A percentile compares a stretch with the other conserved stretches of the same genome.
phyloP scores from a whole-genome alignment of 1,139 yeast species.

The Pichia sp. region DNA sequence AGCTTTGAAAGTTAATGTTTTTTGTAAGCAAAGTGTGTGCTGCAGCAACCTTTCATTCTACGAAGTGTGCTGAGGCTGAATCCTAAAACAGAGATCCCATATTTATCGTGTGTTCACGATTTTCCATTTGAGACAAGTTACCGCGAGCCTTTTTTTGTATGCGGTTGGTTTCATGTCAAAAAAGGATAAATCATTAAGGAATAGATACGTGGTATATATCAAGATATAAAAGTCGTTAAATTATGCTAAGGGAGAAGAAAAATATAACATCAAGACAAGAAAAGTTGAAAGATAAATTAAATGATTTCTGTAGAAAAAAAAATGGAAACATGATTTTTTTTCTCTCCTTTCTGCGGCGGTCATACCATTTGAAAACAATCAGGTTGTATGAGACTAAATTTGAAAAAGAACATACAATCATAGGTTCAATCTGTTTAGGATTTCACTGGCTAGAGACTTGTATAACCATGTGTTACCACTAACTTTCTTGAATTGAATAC shows the following conservation, averaged over 20 bases:
- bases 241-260: not conserved
- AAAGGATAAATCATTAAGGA: constrained; percentile 1
- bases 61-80: too few relatives aligned
- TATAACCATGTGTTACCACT: constrained; percentile 96
- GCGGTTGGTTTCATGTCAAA: too few relatives aligned
- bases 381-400: not conserved
- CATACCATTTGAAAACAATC: not conserved
- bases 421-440: constrained; percentile 72
- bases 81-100: too few relatives aligned
- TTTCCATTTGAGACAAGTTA: not conserved
- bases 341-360: not conserved
- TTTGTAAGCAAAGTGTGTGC: too few relatives aligned
- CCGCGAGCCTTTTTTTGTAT: not conserved
- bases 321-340: not conserved
- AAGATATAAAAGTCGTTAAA: not conserved
- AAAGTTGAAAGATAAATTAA: not conserved
- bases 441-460: constrained; percentile 86
- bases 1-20: not conserved
- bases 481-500: constrained; percentile 91
- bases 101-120: not conserved
- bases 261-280: constrained; percentile 3
- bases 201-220: not conserved
- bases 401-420: constrained; percentile 25
- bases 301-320: not conserved
- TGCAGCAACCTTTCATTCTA: too few relatives aligned